Evolutionary conservation across 352 stramenopile genomes (phyloP), one percentile per base, ranked within the genome.

Genomic region (Phytophthora constricta): DNA sequence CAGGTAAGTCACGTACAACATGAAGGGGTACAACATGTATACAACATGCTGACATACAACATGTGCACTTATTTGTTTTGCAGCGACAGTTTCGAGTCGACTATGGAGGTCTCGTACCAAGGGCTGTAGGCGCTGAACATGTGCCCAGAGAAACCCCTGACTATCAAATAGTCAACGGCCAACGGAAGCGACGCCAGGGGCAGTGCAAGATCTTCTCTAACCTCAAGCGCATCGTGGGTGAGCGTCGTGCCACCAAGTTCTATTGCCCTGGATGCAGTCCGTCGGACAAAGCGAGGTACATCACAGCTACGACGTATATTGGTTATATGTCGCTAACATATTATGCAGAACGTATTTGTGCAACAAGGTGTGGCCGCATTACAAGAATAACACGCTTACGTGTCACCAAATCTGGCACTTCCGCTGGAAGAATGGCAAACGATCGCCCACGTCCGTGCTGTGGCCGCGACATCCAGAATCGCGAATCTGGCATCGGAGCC

Each of bases 331-430:
- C 16, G 11, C 22, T 53, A 53, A 53, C 46, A 13, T 3, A 4
- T 4, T 23, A 1, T 37, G 14, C 16, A 53, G 46, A 39, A 41
- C 10, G 16, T 64, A 57, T 19, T 51, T 57, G 25, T 64, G 31
- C 11, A 57, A 57, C n/a, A 64, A 56, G 34, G 46, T 56, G 0
- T 56, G 57, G 23, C 17, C 46, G 0, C 57, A 64, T 25, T 51
- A 0, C 23, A 64, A 64, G 22, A 43, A 55, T 9, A 64, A 57
- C 34, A 63, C 45, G 8, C 57, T 57, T 1, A 57, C 46, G 1
- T 64, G 57, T 23, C 57, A 52, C 19, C 46, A 57, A 33, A 64
- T 64, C 8, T 57, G 46, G 54, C 55, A 62, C 20, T 5, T n/a
- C 9, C 23, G 39, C 0, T 52, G 54, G 54, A 61, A 53, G 0